phyloP scores from a whole-genome alignment of 495 filamentous ascomycete genomes.

The Trypethelium eluteriae region DNA sequence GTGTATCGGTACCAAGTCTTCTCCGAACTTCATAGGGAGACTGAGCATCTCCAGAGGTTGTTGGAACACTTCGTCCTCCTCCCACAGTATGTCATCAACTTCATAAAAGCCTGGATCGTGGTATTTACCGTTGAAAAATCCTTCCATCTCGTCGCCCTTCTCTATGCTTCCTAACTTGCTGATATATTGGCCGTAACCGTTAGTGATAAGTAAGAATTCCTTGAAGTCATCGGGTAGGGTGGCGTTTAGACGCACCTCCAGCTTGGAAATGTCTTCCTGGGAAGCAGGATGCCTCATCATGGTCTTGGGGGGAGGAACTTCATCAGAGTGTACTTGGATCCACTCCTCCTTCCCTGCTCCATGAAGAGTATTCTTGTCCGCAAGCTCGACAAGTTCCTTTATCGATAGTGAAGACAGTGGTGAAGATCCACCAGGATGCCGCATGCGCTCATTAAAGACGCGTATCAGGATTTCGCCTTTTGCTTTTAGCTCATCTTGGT shows the following conservation, averaged over 20 bases:
- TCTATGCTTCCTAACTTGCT: not conserved
- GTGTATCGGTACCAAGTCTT: not conserved
- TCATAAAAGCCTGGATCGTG: not conserved
- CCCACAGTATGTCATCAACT: not conserved
- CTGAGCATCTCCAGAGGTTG: not conserved
- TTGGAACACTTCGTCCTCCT: conserved; percentile 10
- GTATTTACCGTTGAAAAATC: not conserved
- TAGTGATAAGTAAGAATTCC: conserved; percentile 18
- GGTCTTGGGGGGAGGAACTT: not conserved
- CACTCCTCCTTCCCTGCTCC: not conserved
- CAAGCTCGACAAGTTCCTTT: conserved; percentile 14
- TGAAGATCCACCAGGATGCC: not conserved
- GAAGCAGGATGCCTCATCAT: conserved; percentile 17
- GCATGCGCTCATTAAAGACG: conserved; percentile 12
- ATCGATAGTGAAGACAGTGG: not conserved
- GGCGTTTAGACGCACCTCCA: conserved; percentile 13
- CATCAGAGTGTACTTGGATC: not conserved
- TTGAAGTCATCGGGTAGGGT: conserved; percentile 21
- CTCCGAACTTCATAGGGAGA: not conserved
- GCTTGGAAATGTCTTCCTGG: conserved; percentile 10
- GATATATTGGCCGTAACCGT: conserved; percentile 9
- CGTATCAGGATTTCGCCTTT: conserved; percentile 12
- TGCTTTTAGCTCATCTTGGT: not conserved
- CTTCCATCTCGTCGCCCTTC: not conserved
- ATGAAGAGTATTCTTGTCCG: conserved; percentile 6